Base-by-base conservation (phyloP, 306 rosid species). In the Dalbergia cultrata region DNA sequence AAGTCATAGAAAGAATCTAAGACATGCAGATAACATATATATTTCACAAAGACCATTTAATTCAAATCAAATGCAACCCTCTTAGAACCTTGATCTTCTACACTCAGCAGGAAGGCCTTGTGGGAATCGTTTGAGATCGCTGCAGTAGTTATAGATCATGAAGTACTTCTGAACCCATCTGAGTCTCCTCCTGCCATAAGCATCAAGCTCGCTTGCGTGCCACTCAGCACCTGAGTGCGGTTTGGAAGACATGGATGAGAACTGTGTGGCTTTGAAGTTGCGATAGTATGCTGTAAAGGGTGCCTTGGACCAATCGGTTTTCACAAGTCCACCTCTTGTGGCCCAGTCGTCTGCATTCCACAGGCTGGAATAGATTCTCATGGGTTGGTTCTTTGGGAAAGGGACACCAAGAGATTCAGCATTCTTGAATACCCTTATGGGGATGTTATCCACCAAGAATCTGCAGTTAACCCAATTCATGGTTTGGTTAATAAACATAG, bases 291-390 rank as follows among this genome's bases (percentile, higher is more conserved):
- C 93, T 6, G 82, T 85, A 67, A 92, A 92, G 13, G 97, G 97
- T 34, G 92, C 90, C 52, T 90, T 81, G 12, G 88, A 81, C 97
- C 97, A 92, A 77, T 90, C 88, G 0, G 93, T 92, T 77, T 92
- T 92, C 34, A 87, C 87, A 44, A 90, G 80, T 67, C 97, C 94
- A 35, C 97, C 94, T 86, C 93, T 88, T 1, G 97, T 92, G 54
- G 97, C 97, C 97, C 97, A 90, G 56, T 87, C 92, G 74, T 92
- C 97, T 0, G 92, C 97, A 62, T 86, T 87, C 97, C 97, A 90
- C 1, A 92, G 75, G 76, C 94, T 92, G 0, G 92, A 86, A 83
- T 86, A 83, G n/a, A 87, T 41, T 81, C 90, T 87, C 97, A 92
- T 89, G 0, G 95, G 82, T 37, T 92, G 93, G 67, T 72, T 83